Evolutionary conservation across 257 asterid genomes (phyloP), one percentile per base, ranked within the genome.

Genomic region (Datura wrightii): DNA sequence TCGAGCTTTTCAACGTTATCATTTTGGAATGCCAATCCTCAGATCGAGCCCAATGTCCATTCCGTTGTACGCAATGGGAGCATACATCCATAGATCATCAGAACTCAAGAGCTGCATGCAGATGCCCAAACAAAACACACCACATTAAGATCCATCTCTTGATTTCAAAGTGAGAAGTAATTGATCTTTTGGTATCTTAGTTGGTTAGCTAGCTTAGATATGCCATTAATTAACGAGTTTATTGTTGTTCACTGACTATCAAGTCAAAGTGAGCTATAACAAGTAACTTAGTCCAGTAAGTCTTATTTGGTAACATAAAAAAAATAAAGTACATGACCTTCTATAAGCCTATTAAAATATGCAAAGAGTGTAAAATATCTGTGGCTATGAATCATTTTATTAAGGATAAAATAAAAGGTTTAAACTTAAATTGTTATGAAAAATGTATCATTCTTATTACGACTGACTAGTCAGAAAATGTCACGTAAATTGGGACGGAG

Each of bases 21-120:
- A 76, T 76, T 76, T 50, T 31, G 62, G 82, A 52, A 13, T 24
- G 13, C 19, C 62, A 76, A 88, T 90, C 84, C 87, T 92, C 78
- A 88, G 90, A 71, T 87, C 90, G 46, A 89, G 83, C 1, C 94
- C 97, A 8, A 93, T 87, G 85, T 94, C 97, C 90, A 94, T 92
- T 84, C 98, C 98, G 52, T 93, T 94, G 89, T 93, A 91, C 54
- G 95, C 97, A 69, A 94, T 90, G 10, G 99, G 99, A 59, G 99
- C 95, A 91, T 92, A 95, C 99, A 95, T 94, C 99, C 99, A 94
- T 87, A 66, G 63, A 34, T 95, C 97, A 87, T 95, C 97, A 10
- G 99, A 93, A 88, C 99, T 93, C 84, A 95, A 89, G 67, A 95
- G 85, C 99, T 95, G 97, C 88, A 83, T 95, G 96, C 87, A 84